Conservation (phyloP, 805 yeast genomes). For the Starmerella tilneyi region DNA sequence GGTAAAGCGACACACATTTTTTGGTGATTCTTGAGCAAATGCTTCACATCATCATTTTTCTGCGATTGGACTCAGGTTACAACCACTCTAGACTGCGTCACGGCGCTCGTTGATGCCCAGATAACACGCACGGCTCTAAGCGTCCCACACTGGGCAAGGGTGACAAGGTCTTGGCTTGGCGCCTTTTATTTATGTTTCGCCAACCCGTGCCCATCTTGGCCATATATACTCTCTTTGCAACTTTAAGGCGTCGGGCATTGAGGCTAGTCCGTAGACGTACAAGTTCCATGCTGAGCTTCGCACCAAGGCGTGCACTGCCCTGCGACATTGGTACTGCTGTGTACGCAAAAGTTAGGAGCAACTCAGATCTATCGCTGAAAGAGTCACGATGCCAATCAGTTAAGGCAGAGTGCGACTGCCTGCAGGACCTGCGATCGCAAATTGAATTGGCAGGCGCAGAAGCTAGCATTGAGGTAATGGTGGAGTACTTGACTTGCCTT, state of each 20-base stretch:
- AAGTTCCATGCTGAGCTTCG: neutral
- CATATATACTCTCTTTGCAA: too few relatives aligned
- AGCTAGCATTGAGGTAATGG: neutral
- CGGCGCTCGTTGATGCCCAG: too few relatives aligned
- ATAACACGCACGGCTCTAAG: too few relatives aligned
- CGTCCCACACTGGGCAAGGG: too few relatives aligned
- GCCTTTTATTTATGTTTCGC: constrained; percentile 1
- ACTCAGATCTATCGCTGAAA: neutral
- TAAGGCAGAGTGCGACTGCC: neutral
- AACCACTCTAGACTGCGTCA: too few relatives aligned
- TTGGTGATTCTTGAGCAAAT: neutral
- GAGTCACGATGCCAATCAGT: neutral
- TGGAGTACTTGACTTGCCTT: constrained; percentile 3
- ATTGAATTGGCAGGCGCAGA: neutral
- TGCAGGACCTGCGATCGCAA: constrained; percentile 6
- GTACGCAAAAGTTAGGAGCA: neutral
- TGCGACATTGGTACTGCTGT: neutral
- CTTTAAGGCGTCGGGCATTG: too few relatives aligned
- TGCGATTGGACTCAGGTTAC: too few relatives aligned
- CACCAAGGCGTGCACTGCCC: neutral
- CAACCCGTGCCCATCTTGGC: constrained; percentile 1
- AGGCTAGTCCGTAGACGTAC: neutral
- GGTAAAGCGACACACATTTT: neutral
- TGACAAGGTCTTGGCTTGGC: too few relatives aligned
- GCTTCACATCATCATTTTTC: too few relatives aligned